Evolutionary conservation across 257 asterid genomes (phyloP), one percentile per base, ranked within the genome.

Genomic region (Galeopsis tetrahit): DNA sequence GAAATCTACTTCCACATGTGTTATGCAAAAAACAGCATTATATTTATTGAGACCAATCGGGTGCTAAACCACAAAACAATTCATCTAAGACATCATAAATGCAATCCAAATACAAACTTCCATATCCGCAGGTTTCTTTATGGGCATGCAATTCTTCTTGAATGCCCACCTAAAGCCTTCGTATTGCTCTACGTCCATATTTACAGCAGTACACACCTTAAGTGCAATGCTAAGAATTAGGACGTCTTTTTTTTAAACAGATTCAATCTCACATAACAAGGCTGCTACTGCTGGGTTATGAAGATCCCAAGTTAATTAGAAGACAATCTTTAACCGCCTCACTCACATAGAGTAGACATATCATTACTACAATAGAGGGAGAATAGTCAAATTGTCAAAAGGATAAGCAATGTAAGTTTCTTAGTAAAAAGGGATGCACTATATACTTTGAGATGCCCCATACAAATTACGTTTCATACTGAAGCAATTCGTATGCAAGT

Each of bases 221-320:
- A 4, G 85, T 80, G 89, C 77, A 83, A 79, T 79, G 91, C 96
- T 90, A 92, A 92, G 96, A 92, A 92, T 92, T 78, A 83, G 93
- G 96, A 87, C 94, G 32, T 43, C 10, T 55, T 36, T 43, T 48
- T 33, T 43, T 48, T 33, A 4, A 56, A 1, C 57, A 61, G 17
- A 39, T 28, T 40, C 33, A 13, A 38, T 33, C 52, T n/a, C 32
- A 36, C 36, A 49, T 66, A 71, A 74, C 66, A 64, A 70, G 67
- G 63, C 35, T 34, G 31, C 35, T 11, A 68, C 44, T 28, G 17
- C 13, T 5, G 4, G 39, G 17, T 17, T 7, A 21, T 42, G 52
- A 58, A 21, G 55, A 56, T 56, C 40, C 34, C 9, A 48, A 73
- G 48, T 38, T 35, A 62, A 8, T 44, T 31, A 8, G n/a, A 63